phyloP scores from a whole-genome alignment of 495 filamentous ascomycete genomes.

The Neurospora sp. region DNA sequence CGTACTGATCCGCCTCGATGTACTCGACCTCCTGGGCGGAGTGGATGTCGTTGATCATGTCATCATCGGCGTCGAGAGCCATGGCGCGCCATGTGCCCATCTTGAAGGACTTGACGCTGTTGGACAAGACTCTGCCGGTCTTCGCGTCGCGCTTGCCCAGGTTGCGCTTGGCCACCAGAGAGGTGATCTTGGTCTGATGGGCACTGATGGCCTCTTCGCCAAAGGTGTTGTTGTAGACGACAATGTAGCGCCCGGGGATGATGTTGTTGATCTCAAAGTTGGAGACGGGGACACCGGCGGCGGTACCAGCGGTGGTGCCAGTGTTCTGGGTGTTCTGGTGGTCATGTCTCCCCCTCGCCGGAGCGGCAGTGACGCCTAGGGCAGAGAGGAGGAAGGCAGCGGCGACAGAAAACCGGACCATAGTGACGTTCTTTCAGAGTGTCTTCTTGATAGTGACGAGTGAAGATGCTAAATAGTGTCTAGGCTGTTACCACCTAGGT shows the following conservation, averaged over 20 bases:
- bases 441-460: neutral
- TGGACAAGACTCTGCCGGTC: conserved; percentile 30
- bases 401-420: conserved; percentile 21
- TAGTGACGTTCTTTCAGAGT: conserved; percentile 1
- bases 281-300: conserved; percentile 29
- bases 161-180: conserved; percentile 38
- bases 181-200: conserved; percentile 31
- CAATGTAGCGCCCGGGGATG: conserved; percentile 39
- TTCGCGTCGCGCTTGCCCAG: conserved; percentile 29
- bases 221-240: conserved; percentile 40
- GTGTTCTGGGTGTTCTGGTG: neutral
- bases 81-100: conserved; percentile 37
- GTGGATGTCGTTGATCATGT: conserved; percentile 35
- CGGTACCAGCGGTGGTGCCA: conserved; percentile 16
- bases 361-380: conserved; percentile 20
- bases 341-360: conserved; percentile 4
- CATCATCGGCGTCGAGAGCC: conserved; percentile 39
- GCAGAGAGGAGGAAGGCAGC: conserved; percentile 23
- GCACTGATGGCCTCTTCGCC: conserved; percentile 28
- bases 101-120: conserved; percentile 29
- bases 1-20: conserved; percentile 37
- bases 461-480: neutral
- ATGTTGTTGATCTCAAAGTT: conserved; percentile 28
- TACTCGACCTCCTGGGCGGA: conserved; percentile 35
- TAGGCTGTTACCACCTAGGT: neutral